A percentile compares a stretch with the other conserved stretches of the same genome.
These are phyloP conservation scores for Wickerhamomyces rabaulensis DNA, from an alignment of 805 yeast genomes.

Conservation along the genomic window DNA sequence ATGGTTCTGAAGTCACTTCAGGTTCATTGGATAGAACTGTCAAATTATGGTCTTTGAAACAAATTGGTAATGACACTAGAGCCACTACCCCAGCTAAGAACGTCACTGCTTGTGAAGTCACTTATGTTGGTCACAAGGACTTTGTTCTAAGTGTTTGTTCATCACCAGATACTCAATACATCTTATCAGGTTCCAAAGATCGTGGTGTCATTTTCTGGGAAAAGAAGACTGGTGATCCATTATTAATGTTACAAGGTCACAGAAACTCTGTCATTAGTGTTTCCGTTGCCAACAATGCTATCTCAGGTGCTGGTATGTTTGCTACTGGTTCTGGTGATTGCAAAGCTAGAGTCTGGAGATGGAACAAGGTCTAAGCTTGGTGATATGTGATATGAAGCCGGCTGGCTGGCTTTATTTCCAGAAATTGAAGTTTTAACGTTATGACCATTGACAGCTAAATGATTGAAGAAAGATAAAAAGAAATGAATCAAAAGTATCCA, in stretches of 20 bases:
- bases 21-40: constrained; percentile 96
- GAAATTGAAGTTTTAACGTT: background rate
- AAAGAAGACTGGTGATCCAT: constrained; percentile 83
- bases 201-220: constrained; percentile 98
- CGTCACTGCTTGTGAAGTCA: constrained; percentile 70
- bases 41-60: constrained; percentile 89
- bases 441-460: background rate
- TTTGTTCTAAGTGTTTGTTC: constrained; percentile 92
- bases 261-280: constrained; percentile 93
- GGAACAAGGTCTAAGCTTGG: constrained; percentile 39
- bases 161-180: constrained; percentile 88
- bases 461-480: background rate
- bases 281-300: constrained; percentile 78
- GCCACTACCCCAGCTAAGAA: constrained; percentile 36
- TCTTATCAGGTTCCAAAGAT: constrained; percentile 92
- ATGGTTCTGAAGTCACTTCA: constrained; percentile 86
- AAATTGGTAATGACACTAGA: constrained; percentile 38
- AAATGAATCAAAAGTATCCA: background rate
- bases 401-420: constrained; percentile 7
- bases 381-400: background rate
- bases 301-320: constrained; percentile 73
- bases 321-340: constrained; percentile 98
- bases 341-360: constrained; percentile 94
- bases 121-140: constrained; percentile 94
- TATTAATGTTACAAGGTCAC: constrained; percentile 94